Evolutionary conservation across 495 filamentous ascomycete species (phyloP).

Genomic region (Neurospora cerealis): DNA sequence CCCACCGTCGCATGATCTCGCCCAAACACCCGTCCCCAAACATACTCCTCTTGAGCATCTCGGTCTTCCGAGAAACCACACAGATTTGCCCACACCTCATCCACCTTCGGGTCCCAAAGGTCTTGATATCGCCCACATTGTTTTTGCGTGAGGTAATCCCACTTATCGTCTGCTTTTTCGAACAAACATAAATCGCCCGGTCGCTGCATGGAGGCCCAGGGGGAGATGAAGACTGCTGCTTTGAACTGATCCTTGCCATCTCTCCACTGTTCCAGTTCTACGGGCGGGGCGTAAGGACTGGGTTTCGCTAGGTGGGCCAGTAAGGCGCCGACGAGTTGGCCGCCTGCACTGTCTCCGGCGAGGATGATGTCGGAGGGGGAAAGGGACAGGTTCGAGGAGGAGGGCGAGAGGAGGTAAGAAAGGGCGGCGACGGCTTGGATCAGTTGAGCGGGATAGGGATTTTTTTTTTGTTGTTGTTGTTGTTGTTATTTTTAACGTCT

Average conservation of each 20-base stretch:
- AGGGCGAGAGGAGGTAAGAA: too few relatives aligned
- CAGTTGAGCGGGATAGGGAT: slow-evolving; percentile 9
- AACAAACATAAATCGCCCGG: background rate
- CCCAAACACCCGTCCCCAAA: slow-evolving; percentile 7
- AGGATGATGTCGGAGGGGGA: slow-evolving; percentile 3
- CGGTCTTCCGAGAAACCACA: background rate
- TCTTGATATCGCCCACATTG: slow-evolving; percentile 4
- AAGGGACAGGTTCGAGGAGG: background rate
- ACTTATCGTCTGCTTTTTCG: background rate
- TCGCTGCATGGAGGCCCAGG: background rate
- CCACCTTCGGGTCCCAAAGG: background rate
- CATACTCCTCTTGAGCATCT: background rate
- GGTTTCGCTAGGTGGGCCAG: slow-evolving; percentile 5
- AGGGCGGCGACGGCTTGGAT: slow-evolving; percentile 9
- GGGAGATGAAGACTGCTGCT: slow-evolving; percentile 7
- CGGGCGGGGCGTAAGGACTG: background rate
- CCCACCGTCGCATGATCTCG: slow-evolving; percentile 3
- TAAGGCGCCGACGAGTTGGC: slow-evolving; percentile 6
- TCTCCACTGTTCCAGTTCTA: background rate
- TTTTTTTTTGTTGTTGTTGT: too few relatives aligned
- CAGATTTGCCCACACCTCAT: slow-evolving; percentile 14
- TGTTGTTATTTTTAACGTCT: too few relatives aligned
- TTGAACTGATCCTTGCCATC: background rate
- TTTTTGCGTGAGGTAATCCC: slow-evolving; percentile 6
- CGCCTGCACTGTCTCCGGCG: slow-evolving; percentile 9